Evolutionary conservation across 768 basidiomycete species (phyloP), one percentile per base, ranked within the genome.

Genomic region (Podaxis rugospora): DNA sequence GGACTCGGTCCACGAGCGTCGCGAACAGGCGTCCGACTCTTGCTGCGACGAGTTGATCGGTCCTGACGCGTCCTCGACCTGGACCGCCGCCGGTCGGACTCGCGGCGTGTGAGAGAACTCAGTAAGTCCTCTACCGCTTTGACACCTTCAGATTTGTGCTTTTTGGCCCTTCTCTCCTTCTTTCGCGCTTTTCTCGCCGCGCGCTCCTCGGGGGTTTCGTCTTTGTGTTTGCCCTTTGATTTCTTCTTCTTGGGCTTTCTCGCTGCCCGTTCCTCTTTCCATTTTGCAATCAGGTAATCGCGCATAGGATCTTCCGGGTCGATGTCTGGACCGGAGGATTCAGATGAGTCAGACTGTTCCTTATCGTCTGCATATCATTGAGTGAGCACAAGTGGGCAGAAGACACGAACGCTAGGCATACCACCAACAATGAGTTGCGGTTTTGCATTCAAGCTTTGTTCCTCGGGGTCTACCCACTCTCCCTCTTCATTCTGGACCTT

Each of bases 231-330:
- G 53, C 79, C 76, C 70, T 90, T 90, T 21, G 81, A 79, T 68
- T 86, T 88, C 4, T 73, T 69, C 66, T 83, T 84, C 66, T 85
- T 88, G 53, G 72, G 69, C 68, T 88, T 87, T 74, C 88, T 89
- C 61, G 79, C 73, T 2, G 80, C 85, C 65, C 87, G 90, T 68
- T 85, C 83, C 69, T 93, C 90, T 65, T 76, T 83, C 66, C 83
- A 81, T 70, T 95, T 83, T 0, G 86, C 82, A 40, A 95, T 75
- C 36, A 99, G 78, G 70, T 92, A 98, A 63, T 95, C 95, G 28
- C 89, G 85, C 97, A 99, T 98, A 0, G 97, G 97, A 74, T 99
- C 97, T 70, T 98, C 96, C 1, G 92, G 92, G 71, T 98, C 95
- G 59, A 97, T 90, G 7, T 84, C 80, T 27, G 86, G 82, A 16